Evolutionary conservation across 768 basidiomycete genomes (phyloP).

Genomic region (Lactarius hatsudake): DNA sequence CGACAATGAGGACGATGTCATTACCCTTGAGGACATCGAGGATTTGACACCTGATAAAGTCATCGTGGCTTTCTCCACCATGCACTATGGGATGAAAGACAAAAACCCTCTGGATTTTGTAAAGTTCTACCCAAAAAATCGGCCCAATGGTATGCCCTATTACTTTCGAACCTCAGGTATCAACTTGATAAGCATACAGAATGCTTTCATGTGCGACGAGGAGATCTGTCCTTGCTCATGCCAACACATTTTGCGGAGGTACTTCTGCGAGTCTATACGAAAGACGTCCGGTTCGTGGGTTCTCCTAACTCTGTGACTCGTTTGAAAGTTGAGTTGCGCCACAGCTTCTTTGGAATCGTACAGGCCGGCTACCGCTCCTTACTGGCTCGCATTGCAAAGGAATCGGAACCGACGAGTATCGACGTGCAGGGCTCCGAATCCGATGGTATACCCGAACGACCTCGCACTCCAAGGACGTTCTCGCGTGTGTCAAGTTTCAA

Average conservation of each 20-base stretch:
- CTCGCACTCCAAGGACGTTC: conserved; percentile 19
- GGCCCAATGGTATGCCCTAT: conserved; percentile 47
- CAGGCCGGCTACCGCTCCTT: conserved; percentile 64
- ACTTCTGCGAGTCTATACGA: conserved; percentile 67
- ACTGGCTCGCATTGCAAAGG: conserved; percentile 24
- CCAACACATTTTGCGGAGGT: conserved; percentile 67
- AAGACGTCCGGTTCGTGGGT: conserved; percentile 44
- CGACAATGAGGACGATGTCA: conserved; percentile 19
- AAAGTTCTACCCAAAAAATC: conserved; percentile 70
- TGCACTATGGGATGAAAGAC: conserved; percentile 78
- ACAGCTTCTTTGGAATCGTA: conserved; percentile 55
- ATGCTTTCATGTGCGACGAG: conserved; percentile 44
- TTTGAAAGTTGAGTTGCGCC: conserved; percentile 1
- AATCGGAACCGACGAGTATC: conserved; percentile 14
- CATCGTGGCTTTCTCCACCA: conserved; percentile 57
- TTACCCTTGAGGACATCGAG: conserved; percentile 31
- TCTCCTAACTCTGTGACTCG: background rate
- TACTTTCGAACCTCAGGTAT: background rate
- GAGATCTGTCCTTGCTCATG: conserved; percentile 63
- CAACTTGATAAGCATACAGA: conserved; percentile 34
- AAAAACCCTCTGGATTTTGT: conserved; percentile 66
- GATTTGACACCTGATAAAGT: conserved; percentile 49
- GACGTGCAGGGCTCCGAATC: conserved; percentile 20
- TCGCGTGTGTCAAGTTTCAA: conserved; percentile 21
- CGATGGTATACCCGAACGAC: conserved; percentile 15